Evolutionary conservation across 352 stramenopile genomes (phyloP).

Genomic region (Globisporangium carolinianum): DNA sequence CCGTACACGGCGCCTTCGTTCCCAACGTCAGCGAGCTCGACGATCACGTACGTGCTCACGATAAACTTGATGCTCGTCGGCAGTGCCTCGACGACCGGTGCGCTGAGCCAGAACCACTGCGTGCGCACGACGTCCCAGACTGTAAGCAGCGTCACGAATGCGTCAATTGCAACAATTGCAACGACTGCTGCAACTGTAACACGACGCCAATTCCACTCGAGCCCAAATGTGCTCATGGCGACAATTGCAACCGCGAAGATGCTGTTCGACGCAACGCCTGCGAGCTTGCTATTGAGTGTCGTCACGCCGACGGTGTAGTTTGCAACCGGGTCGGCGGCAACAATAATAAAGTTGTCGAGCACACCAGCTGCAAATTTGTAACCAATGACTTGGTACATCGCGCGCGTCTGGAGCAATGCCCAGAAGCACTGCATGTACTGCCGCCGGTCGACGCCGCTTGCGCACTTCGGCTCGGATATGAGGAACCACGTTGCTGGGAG

Average conservation of each 20-base stretch:
- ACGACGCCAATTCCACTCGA: constrained; percentile 29
- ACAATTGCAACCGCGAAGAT: no score
- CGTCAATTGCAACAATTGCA: constrained; percentile 9
- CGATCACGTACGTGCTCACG: constrained; percentile 34
- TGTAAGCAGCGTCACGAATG: constrained; percentile 17
- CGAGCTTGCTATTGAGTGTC: constrained; percentile 13
- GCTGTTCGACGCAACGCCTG: constrained; percentile 4
- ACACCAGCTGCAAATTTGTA: constrained; percentile 15
- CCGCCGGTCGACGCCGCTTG: no score
- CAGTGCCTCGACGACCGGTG: constrained; percentile 27
- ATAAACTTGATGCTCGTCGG: constrained; percentile 34
- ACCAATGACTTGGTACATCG: constrained; percentile 16
- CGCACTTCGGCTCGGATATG: no score
- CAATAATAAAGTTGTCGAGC: constrained; percentile 15
- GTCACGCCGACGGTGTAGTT: constrained; percentile 17
- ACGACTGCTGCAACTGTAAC: constrained; percentile 18
- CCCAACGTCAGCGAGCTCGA: constrained; percentile 39
- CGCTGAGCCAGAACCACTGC: constrained; percentile 41
- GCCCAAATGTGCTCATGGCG: constrained; percentile 6
- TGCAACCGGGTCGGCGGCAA: constrained; percentile 10
- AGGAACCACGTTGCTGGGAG: no score
- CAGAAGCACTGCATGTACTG: no score
- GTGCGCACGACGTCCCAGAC: constrained; percentile 31
- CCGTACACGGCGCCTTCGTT: constrained; percentile 40
- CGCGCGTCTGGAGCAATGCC: no score